Conservation (phyloP, 805 yeast species). For the Candida parachauliodes region DNA sequence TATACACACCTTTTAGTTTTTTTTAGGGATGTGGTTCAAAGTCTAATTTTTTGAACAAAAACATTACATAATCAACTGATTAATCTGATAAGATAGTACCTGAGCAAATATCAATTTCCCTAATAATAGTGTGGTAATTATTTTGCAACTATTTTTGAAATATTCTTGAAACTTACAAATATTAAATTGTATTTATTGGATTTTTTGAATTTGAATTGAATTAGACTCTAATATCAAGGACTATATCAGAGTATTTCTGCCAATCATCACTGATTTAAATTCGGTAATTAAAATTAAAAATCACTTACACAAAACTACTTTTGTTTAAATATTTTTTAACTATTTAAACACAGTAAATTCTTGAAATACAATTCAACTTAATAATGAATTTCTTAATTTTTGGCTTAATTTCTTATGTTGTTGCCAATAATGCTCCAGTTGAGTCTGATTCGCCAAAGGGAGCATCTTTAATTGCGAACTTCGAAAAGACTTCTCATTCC, state of each 20-base stretch:
- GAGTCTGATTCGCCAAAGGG: slow-evolving; percentile 27
- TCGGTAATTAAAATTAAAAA: not conserved
- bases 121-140: too few species aligned
- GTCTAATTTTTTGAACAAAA: too few species aligned
- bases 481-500: slow-evolving; percentile 13
- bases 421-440: slow-evolving; percentile 23
- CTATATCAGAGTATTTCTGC: not conserved
- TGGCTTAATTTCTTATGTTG: slow-evolving; percentile 4
- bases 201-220: too few species aligned
- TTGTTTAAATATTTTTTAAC: not conserved
- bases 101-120: slow-evolving; percentile 3
- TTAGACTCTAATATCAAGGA: too few species aligned
- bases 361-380: not conserved
- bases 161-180: too few species aligned
- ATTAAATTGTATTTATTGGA: too few species aligned
- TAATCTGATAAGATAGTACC: slow-evolving; percentile 1
- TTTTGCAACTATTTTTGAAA: too few species aligned
- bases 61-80: too few species aligned
- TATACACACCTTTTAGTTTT: too few species aligned
- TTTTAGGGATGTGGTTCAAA: too few species aligned
- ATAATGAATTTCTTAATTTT: too few species aligned
- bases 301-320: not conserved
- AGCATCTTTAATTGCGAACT: slow-evolving; percentile 26
- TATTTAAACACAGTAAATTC: too few species aligned
- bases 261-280: not conserved